phyloP scores from a whole-genome alignment of 2,329 filamentous ascomycete species.

The Exophiala aquamarina region DNA sequence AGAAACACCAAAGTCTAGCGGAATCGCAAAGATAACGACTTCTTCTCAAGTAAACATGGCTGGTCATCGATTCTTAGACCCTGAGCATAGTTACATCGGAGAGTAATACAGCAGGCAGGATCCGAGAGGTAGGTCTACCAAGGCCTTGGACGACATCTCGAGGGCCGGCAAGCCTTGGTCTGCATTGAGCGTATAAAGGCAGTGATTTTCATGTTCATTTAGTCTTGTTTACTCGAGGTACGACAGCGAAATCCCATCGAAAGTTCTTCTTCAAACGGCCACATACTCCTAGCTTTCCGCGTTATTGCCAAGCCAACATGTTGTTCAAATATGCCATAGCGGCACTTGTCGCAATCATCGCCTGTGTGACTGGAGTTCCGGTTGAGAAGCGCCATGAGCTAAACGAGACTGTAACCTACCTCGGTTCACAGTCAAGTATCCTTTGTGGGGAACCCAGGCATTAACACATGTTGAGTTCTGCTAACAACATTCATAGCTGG shows the following conservation, averaged over 20 bases:
- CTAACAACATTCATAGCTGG: constrained; percentile 3
- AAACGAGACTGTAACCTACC: constrained; percentile 5
- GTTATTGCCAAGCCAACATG: background rate
- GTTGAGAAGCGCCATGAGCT: constrained; percentile 1
- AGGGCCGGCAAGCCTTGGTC: background rate
- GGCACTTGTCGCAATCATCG: background rate
- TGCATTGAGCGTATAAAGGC: background rate
- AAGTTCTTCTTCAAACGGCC: background rate
- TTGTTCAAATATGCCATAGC: background rate
- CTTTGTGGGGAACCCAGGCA: constrained; percentile 1
- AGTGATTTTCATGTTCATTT: background rate
- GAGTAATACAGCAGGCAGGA: too few species aligned
- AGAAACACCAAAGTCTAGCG: too few species aligned
- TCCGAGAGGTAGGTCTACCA: too few species aligned
- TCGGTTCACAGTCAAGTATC: constrained; percentile 7
- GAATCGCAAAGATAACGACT: too few species aligned
- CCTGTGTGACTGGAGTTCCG: background rate
- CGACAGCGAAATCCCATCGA: too few species aligned
- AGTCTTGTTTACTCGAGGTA: background rate
- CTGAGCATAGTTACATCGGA: too few species aligned
- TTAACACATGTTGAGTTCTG: background rate
- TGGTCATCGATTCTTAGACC: too few species aligned
- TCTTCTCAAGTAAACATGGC: too few species aligned
- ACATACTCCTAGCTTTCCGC: too few species aligned
- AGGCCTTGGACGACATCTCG: too few species aligned